Base-by-base conservation (phyloP, 2,329 filamentous ascomycete genomes). In the Aphanoascus verrucosus region DNA sequence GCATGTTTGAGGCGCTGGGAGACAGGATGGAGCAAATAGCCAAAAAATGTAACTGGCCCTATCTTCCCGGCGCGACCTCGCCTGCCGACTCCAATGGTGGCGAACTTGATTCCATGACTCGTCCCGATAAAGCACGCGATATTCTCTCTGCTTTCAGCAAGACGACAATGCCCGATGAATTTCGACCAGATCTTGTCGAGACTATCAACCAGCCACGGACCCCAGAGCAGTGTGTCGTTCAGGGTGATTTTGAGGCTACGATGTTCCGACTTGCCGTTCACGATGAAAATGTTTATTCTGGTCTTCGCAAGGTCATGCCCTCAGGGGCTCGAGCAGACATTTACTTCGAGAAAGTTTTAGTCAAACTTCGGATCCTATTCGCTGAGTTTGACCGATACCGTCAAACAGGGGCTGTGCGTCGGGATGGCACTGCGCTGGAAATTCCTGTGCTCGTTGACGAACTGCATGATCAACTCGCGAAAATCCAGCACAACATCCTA, bases 71-170 rank as follows among this genome's bases (percentile, higher is more conserved):
- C 1, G 61, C 63, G 37, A 58, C 56, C 5, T 56, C 55, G 34
- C 53, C 55, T 15, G 17, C 48, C 19, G 43, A 44, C 38, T 47
- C 45, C 15, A 49, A 28, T 17, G 60, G 62, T 20, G 60, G 60
- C 4, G 55, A 54, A 40, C 49, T 49, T 1, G 50, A 48, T 3
- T 60, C 64, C 2, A 67, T 72, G 64, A 67, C 60, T 23, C 67
- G 70, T 20, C 61, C 64, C 23, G 63, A 72, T 32, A 69, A 68
- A 51, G 66, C 69, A 1, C 64, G 67, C 51, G 74, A 75, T 51
- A 71, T 76, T 31, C 61, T 76, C 41, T 73, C 72, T 32, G 71
- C 71, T 3, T 76, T 75, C 58, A 67, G 64, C 47, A 56, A 64
- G 15, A 60, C 60, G 11, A 63, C 61, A 4, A 63, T 74, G 3